Conservation (phyloP, 495 filamentous ascomycete species). For the Aspergillus nanangensis region DNA sequence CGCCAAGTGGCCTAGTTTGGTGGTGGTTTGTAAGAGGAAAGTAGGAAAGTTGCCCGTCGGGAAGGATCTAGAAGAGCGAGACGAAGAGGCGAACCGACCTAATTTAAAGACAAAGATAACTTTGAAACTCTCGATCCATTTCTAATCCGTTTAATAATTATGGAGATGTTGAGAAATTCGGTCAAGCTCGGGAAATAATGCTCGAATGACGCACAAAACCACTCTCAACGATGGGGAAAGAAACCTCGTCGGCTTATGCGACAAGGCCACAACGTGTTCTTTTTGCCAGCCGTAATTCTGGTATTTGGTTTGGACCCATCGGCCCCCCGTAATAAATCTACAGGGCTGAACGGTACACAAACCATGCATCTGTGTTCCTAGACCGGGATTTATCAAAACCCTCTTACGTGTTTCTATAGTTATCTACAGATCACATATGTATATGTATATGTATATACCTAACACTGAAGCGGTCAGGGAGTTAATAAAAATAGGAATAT, state of each 20-base stretch:
- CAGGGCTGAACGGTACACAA: slow-evolving; percentile 20
- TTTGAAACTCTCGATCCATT: no score
- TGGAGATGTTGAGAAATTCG: neutral
- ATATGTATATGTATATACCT: slow-evolving; percentile 1
- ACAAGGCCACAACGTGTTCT: slow-evolving; percentile 40
- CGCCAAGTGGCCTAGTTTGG: slow-evolving; percentile 30
- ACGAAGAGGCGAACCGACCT: slow-evolving; percentile 2
- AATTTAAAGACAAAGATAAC: neutral
- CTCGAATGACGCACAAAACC: neutral
- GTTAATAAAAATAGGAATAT: no score
- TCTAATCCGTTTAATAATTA: no score
- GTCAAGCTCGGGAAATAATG: neutral
- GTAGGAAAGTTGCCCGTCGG: slow-evolving; percentile 8
- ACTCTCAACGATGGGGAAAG: neutral
- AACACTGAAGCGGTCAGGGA: no score
- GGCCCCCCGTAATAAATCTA: no score
- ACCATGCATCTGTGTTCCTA: neutral
- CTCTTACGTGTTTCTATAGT: no score
- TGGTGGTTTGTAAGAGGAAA: neutral
- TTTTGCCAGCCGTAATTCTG: slow-evolving; percentile 16
- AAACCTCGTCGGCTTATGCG: neutral
- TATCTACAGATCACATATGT: neutral
- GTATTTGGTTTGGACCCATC: no score
- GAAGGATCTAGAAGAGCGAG: slow-evolving; percentile 17
- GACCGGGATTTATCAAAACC: neutral